These are phyloP conservation scores for Rheum nobile DNA, from an alignment of 148 eudicot species.

Conservation along the genomic window DNA sequence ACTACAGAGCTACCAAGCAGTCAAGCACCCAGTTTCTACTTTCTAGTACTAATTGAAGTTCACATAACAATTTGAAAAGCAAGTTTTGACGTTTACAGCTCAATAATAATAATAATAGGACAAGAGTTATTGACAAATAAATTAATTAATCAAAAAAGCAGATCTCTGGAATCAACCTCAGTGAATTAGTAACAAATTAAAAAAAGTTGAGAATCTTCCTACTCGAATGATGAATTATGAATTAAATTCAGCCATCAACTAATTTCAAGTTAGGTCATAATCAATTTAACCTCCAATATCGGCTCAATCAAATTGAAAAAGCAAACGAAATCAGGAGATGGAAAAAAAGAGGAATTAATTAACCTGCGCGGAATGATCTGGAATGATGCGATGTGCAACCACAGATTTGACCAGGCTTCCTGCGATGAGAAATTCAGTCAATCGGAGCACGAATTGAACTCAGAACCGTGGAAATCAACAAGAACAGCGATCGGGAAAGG, in stretches of 20 bases:
- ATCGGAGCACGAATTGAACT: not conserved
- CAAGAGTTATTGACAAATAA: not conserved
- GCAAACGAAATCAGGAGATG: not conserved
- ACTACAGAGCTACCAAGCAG: not conserved
- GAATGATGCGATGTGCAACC: not conserved
- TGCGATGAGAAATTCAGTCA: not conserved
- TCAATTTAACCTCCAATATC: not conserved
- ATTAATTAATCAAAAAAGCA: not conserved
- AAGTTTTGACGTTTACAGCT: not conserved
- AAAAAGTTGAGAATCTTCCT: no score
- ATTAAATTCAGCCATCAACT: not conserved
- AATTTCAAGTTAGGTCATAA: not conserved
- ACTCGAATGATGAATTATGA: not conserved
- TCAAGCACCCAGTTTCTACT: not conserved
- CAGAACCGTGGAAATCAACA: not conserved
- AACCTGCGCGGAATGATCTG: constrained; percentile 1
- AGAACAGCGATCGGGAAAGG: not conserved
- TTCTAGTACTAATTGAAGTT: not conserved
- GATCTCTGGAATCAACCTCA: constrained; percentile 1
- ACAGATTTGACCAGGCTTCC: not conserved
- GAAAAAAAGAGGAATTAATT: not conserved
- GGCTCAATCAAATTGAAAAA: not conserved
- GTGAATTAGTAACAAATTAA: no score
- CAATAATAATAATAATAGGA: not conserved
- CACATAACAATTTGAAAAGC: not conserved